Evolutionary conservation across 192 early-diverging fungal genomes (phyloP), one percentile per base, ranked within the genome.

Genomic region (Podila clonocystis): DNA sequence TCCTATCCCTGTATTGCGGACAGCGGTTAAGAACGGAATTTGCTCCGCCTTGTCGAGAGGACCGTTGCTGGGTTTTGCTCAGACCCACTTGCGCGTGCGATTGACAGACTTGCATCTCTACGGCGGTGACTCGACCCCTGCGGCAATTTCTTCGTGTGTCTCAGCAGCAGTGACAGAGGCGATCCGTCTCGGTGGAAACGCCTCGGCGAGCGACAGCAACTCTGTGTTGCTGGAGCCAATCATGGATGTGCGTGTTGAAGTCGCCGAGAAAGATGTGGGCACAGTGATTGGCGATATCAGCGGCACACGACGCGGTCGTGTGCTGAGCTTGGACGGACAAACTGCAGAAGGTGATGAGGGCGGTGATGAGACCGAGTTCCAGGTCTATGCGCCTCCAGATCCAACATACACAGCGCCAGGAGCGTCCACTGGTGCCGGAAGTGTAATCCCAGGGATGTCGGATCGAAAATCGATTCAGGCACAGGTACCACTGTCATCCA

Each of bases 251-350:
- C 67, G 75, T 9, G 88, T 97, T 7, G 83, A 87, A 48, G 90
- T 95, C 8, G 88, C 92, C 0, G 94, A 91, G 62, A 72, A 87
- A 34, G 82, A 91, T 75, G 87, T 97, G 19, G 97, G 97, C 7
- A 70, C 83, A 4, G 92, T 97, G 24, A 86, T 95, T 13, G 88
- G 93, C 64, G 96, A 97, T 65, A 77, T 99, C 41, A 93, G 91
- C 36, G 94, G 95, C 2, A 87, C 85, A 24, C 82, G 96, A 9
- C 82, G 92, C 29, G 96, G 93, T 12, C 88, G 91, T 26, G 88
- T 97, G 2, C 59, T 93, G 17, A 84, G 88, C 26, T 52, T 97
- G 24, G 88, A 86, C 48, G 69, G 80, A 3, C 58, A 74, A 4
- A 33, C 50, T 24, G 82, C 82, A n/a, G 85, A 82, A 0, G 69